Evolutionary conservation across 495 filamentous ascomycete genomes (phyloP).

Genomic region (Penicillium roqueforti): DNA sequence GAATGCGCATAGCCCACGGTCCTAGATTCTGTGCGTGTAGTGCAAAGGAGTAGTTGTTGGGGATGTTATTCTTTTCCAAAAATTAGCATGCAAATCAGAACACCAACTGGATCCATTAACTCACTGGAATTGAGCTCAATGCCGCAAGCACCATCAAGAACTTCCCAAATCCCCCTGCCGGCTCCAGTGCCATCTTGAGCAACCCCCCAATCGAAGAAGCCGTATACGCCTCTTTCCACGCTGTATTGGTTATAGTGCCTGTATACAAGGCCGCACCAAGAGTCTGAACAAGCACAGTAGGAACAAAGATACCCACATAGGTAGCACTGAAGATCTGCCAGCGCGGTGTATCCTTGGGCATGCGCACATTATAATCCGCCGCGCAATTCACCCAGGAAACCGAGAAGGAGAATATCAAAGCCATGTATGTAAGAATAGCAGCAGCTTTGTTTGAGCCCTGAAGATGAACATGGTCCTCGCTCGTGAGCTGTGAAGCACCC

Average conservation of each 20-base stretch:
- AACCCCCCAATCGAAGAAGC: constrained; percentile 56
- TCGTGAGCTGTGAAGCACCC: constrained; percentile 27
- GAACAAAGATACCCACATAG: constrained; percentile 56
- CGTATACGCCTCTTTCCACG: constrained; percentile 49
- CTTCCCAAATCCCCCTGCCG: constrained; percentile 37
- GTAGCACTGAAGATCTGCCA: constrained; percentile 57
- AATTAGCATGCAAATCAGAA: not conserved
- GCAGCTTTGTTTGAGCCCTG: constrained; percentile 51
- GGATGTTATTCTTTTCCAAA: constrained; percentile 24
- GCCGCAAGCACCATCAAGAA: constrained; percentile 36
- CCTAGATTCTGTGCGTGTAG: constrained; percentile 34
- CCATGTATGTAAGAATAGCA: constrained; percentile 57
- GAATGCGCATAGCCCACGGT: constrained; percentile 31
- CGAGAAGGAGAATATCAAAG: constrained; percentile 59
- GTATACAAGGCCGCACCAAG: constrained; percentile 62
- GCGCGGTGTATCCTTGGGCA: constrained; percentile 48
- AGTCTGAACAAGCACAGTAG: constrained; percentile 61
- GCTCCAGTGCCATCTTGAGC: constrained; percentile 53
- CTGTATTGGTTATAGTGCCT: constrained; percentile 41
- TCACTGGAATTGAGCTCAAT: constrained; percentile 33
- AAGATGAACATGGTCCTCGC: constrained; percentile 34
- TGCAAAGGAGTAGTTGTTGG: constrained; percentile 30
- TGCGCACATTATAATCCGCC: constrained; percentile 67
- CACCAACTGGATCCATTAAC: not conserved
- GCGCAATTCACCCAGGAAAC: constrained; percentile 63